Base-by-base conservation (phyloP, 768 basidiomycete genomes). In the Lactifluus rugatus region DNA sequence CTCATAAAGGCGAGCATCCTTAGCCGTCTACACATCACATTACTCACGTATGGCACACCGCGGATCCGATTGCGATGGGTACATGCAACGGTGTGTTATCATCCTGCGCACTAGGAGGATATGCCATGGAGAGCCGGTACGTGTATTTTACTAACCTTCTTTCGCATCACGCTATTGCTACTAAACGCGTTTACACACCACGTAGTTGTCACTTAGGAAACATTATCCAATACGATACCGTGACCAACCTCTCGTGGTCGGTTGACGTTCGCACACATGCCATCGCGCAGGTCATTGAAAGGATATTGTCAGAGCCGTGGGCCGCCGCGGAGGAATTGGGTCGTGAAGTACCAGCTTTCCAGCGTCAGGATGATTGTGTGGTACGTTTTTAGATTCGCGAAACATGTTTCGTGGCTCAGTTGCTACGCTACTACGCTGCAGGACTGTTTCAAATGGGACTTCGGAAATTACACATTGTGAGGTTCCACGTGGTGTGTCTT, bases 61-160 rank as follows among this genome's bases (percentile, higher is more conserved):
- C 87, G 28, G 95, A 98, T 75, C 94, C 94, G 0, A 89, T 97
- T 36, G 80, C 94, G 2, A 88, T 89, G 81, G 89, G 89, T 3
- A 77, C 77, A 0, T 93, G 91, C 66, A 93, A 75, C 11, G 92
- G 91, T 13, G 74, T 87, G 0, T 74, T 79, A 13, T 93, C 88
- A 0, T 71, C 80, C 0, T 99, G 95, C 70, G 82, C 85, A n/a
- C 78, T 89, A 36, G 91, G 75, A 0, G 94, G 95, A 1, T 94
- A 89, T 63, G 95, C 92, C 0, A 73, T 93, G 71, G 91, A 93
- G 72, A 80, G 84, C 2, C 76, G 74, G 75, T 81, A 46, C 50
- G 73, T 60, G 7, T 21, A 6, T 31, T 42, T 28, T 51, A 17
- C 21, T 21, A 10, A 14, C n/a, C 10, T 23, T 10, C 21, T 56